A percentile compares a stretch with the other conserved stretches of the same genome.
Conservation (phyloP, 108 stramenopile genomes). For the Nitzschia palea region DNA sequence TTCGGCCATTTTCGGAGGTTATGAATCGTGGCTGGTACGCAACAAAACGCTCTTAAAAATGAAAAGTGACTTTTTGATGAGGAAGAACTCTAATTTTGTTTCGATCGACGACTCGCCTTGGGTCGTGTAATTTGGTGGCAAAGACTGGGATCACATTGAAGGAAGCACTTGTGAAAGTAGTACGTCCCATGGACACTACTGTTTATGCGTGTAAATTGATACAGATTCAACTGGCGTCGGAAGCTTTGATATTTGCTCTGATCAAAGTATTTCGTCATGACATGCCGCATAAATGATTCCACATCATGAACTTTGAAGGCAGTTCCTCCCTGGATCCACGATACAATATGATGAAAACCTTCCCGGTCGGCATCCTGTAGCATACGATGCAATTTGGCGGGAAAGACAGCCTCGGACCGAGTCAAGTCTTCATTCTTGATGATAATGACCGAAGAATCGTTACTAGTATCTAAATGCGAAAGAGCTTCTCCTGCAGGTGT, state of each 20-base stretch:
- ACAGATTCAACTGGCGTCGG: slow-evolving; percentile 27
- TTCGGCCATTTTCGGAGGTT: too few species aligned
- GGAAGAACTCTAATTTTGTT: too few species aligned
- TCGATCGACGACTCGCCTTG: slow-evolving; percentile 16
- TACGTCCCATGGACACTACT: slow-evolving; percentile 1
- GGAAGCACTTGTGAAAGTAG: slow-evolving; percentile 4
- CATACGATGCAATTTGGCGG: background rate
- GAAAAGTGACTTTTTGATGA: too few species aligned
- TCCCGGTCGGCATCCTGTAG: slow-evolving; percentile 41
- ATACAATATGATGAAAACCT: slow-evolving; percentile 48
- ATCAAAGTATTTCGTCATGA: slow-evolving; percentile 27
- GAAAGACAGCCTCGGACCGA: slow-evolving; percentile 4
- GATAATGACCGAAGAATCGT: too few species aligned
- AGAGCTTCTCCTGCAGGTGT: too few species aligned
- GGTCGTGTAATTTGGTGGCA: background rate
- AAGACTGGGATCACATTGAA: background rate
- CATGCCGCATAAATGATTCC: slow-evolving; percentile 14
- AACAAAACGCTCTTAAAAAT: too few species aligned
- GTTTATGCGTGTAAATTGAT: background rate
- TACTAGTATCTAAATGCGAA: too few species aligned
- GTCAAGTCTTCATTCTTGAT: background rate
- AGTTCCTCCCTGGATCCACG: slow-evolving; percentile 63
- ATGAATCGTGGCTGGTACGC: too few species aligned
- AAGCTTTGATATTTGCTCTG: slow-evolving; percentile 26
- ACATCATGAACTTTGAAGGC: slow-evolving; percentile 28